Evolutionary conservation across 2,329 filamentous ascomycete genomes (phyloP).

Genomic region (Nigrograna mackinnonii): DNA sequence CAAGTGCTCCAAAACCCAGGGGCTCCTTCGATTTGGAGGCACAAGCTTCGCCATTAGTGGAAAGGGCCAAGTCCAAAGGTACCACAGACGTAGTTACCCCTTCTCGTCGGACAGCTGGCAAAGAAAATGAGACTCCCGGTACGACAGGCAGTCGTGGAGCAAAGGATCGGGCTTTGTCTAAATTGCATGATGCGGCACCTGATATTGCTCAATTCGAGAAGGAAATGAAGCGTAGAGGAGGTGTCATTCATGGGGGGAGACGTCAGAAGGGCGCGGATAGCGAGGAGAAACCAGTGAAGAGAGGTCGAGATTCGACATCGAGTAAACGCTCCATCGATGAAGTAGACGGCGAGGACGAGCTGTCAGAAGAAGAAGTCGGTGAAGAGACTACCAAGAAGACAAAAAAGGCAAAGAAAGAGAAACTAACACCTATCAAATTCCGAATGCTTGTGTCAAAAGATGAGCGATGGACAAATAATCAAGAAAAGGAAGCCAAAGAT

Average conservation of each 20-base stretch:
- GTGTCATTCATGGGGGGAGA: conserved; percentile 61
- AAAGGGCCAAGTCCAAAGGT: conserved; percentile 27
- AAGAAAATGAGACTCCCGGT: conserved; percentile 83
- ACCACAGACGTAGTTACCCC: conserved; percentile 54
- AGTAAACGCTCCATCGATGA: conserved; percentile 52
- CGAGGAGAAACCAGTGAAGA: conserved; percentile 36
- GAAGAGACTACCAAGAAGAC: conserved; percentile 64
- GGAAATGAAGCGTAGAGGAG: conserved; percentile 81
- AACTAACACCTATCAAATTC: conserved; percentile 67
- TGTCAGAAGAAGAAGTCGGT: conserved; percentile 48
- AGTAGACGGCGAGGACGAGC: conserved; percentile 40
- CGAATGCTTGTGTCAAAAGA: conserved; percentile 84
- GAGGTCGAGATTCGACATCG: conserved; percentile 40
- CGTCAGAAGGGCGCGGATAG: conserved; percentile 43
- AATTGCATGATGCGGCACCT: conserved; percentile 74
- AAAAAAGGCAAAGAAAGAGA: conserved; percentile 57
- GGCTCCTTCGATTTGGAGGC: conserved; percentile 19
- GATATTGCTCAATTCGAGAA: conserved; percentile 93
- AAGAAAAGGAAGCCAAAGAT: conserved; percentile 76
- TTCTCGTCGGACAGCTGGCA: conserved; percentile 52
- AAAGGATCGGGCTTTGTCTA: conserved; percentile 80
- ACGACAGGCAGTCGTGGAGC: conserved; percentile 80
- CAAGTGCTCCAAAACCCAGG: conserved; percentile 18
- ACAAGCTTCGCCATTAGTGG: conserved; percentile 24
- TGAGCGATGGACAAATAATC: conserved; percentile 75